These are phyloP conservation scores for Vitellaria paradoxa DNA, from an alignment of 179 eudicot genomes.

Conservation along the genomic window DNA sequence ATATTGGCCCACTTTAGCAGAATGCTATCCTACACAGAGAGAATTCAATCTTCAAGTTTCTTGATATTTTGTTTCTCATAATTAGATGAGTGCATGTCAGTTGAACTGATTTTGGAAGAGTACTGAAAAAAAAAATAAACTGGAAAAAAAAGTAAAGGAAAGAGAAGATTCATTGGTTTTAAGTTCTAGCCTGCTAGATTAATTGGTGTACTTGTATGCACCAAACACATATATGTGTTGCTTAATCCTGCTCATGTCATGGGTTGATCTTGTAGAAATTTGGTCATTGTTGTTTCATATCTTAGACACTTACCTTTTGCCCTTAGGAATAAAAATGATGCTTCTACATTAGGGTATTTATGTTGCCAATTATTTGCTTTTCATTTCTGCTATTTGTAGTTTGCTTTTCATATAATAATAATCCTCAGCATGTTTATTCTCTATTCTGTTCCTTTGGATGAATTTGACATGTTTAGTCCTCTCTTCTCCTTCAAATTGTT, in stretches of 20 bases:
- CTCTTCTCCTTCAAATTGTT: background rate
- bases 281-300: background rate
- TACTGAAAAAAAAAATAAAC: too few species aligned
- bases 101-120: background rate
- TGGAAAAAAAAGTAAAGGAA: background rate
- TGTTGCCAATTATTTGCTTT: background rate
- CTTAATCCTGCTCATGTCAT: background rate
- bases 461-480: constrained; percentile 1
- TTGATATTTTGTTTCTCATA: background rate
- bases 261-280: background rate
- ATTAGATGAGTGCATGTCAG: background rate
- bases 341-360: background rate
- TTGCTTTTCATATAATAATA: background rate
- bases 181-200: background rate
- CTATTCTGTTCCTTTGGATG: background rate
- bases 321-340: background rate
- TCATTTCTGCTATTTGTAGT: background rate
- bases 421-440: background rate
- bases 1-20: too few species aligned
- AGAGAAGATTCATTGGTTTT: background rate
- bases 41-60: too few species aligned
- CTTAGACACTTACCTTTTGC: background rate
- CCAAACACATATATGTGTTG: background rate
- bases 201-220: background rate
- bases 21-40: too few species aligned